These are phyloP conservation scores for Bonnemaisonia californica DNA, from an alignment of 31 red algal species.

Conservation along the genomic window DNA sequence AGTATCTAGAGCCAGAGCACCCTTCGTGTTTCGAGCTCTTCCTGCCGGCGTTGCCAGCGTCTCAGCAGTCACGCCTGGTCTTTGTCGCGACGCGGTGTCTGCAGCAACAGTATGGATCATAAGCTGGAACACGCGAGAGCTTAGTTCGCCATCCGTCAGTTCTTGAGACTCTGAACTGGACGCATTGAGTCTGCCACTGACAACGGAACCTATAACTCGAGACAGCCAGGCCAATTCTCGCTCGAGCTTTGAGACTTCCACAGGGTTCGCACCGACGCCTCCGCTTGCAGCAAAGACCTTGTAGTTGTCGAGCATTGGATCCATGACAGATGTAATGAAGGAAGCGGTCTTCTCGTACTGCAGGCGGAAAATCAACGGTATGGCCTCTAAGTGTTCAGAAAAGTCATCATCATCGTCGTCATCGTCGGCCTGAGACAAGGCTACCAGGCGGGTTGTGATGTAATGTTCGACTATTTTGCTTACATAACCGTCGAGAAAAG, in stretches of 20 bases:
- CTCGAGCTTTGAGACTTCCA: constrained; percentile 69
- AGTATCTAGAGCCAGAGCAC: constrained; percentile 66
- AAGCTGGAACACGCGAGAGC: constrained; percentile 86
- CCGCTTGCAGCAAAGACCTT: constrained; percentile 64
- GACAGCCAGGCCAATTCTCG: constrained; percentile 85
- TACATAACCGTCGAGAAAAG: constrained; percentile 72
- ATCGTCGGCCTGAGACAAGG: constrained; percentile 53
- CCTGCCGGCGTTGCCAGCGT: constrained; percentile 63
- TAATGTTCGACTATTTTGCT: constrained; percentile 84
- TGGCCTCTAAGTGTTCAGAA: constrained; percentile 81
- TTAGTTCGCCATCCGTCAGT: constrained; percentile 79
- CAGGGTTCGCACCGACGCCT: constrained; percentile 58
- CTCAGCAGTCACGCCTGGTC: constrained; percentile 46
- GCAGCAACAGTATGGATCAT: constrained; percentile 85
- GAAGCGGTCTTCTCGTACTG: constrained; percentile 82
- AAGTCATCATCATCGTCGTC: constrained; percentile 75
- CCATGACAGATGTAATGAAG: constrained; percentile 74
- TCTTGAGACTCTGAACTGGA: constrained; percentile 78
- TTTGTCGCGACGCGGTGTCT: constrained; percentile 53
- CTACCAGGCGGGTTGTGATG: constrained; percentile 60
- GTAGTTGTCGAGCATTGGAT: constrained; percentile 88
- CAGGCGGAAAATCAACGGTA: constrained; percentile 79
- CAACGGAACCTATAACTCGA: constrained; percentile 69
- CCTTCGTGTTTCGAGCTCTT: constrained; percentile 69
- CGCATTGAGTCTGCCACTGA: constrained; percentile 65